Conservation (phyloP, 1,139 yeast genomes). For the Yamadazyma diospyri region DNA sequence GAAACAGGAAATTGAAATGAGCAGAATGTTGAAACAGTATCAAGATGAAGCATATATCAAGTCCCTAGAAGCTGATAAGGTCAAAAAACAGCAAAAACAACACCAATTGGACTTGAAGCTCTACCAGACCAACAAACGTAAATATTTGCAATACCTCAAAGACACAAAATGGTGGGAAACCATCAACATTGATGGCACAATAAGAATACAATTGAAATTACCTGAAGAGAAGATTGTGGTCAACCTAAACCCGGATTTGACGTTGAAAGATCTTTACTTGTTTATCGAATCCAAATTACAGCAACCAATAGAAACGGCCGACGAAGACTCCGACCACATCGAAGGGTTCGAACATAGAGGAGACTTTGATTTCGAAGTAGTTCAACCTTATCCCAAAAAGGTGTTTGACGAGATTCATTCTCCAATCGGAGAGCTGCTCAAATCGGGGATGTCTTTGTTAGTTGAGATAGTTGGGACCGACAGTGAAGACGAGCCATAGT, state of each 20-base stretch:
- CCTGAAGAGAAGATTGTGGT: conserved; percentile 46
- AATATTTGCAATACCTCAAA: conserved; percentile 14
- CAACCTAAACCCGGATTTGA: conserved; percentile 29
- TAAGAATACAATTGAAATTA: conserved; percentile 36
- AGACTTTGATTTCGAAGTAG: conserved; percentile 34
- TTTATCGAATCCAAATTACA: conserved; percentile 48
- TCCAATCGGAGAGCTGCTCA: conserved; percentile 27
- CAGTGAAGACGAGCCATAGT: too few species aligned
- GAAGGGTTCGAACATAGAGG: conserved; percentile 10
- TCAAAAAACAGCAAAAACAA: conserved; percentile 32
- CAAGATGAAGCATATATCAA: conserved; percentile 56
- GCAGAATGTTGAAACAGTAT: conserved; percentile 49
- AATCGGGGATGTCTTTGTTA: conserved; percentile 38
- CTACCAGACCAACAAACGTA: conserved; percentile 11
- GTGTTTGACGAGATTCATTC: conserved; percentile 21
- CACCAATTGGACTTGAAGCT: conserved; percentile 15
- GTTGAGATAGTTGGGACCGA: conserved; percentile 26
- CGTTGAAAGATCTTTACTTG: conserved; percentile 61
- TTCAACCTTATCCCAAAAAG: conserved; percentile 45
- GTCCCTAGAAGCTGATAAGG: conserved; percentile 45
- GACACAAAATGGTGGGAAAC: conserved; percentile 16
- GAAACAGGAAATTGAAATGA: conserved; percentile 49
- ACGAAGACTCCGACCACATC: conserved; percentile 12
- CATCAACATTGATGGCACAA: conserved; percentile 12
- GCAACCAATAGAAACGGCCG: conserved; percentile 13